Percentiles rank a stretch among this genome's conserved stretches.
phyloP scores from a whole-genome alignment of 108 stramenopile genomes.

The Ochromonas danica region DNA sequence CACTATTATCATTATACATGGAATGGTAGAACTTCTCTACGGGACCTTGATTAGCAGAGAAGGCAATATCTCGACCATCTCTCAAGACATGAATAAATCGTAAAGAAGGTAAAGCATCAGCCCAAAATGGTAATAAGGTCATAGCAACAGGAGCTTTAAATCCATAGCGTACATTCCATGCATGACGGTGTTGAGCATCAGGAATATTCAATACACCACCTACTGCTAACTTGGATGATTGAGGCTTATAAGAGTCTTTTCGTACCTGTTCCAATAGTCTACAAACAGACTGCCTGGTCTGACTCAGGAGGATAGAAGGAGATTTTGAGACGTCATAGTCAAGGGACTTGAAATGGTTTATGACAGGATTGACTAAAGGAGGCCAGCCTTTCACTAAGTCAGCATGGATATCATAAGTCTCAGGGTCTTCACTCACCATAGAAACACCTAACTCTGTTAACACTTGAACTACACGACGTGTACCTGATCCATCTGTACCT shows the following conservation, averaged over 20 bases:
- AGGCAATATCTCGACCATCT: constrained; percentile 75
- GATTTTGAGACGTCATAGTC: no score
- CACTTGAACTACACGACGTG: constrained; percentile 64
- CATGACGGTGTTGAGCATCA: background rate
- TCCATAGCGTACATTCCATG: constrained; percentile 46
- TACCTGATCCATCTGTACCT: constrained; percentile 73
- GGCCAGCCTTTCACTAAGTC: constrained; percentile 68
- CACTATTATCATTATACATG: no score
- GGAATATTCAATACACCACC: constrained; percentile 34
- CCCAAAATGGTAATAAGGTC: constrained; percentile 65
- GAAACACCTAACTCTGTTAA: constrained; percentile 60
- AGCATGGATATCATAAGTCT: constrained; percentile 67
- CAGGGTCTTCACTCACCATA: constrained; percentile 65
- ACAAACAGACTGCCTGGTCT: no score
- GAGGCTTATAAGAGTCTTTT: constrained; percentile 1
- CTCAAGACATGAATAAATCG: constrained; percentile 66
- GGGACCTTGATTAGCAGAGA: constrained; percentile 68
- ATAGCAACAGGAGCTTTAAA: constrained; percentile 77
- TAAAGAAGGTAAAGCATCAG: constrained; percentile 16
- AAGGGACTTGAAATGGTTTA: constrained; percentile 32
- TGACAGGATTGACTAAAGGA: constrained; percentile 51
- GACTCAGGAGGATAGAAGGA: no score
- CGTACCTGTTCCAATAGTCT: background rate
- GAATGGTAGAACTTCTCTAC: constrained; percentile 63
- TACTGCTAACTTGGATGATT: constrained; percentile 4